These are phyloP conservation scores for Furcasterigmium sp. DNA, from an alignment of 2,329 filamentous ascomycete species.

Conservation along the genomic window DNA sequence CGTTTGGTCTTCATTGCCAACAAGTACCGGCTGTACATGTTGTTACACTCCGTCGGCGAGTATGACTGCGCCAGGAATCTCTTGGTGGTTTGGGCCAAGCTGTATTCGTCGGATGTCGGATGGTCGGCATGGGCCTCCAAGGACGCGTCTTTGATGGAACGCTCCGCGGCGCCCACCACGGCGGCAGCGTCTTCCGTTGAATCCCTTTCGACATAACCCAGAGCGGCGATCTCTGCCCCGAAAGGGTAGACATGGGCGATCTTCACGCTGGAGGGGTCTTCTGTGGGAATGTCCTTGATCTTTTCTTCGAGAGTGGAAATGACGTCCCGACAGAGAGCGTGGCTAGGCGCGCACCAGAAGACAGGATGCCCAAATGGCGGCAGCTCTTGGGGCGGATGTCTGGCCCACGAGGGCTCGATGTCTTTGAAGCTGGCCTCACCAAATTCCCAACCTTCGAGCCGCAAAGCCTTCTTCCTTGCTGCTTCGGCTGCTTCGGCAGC, in stretches of 20 bases:
- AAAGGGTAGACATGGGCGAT: background rate
- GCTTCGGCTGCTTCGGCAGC: background rate
- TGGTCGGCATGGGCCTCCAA: background rate
- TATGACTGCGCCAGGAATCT: background rate
- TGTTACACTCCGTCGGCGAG: background rate
- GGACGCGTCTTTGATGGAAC: background rate
- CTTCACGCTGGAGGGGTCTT: too few relatives aligned
- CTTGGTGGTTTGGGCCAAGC: background rate
- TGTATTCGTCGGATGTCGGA: background rate
- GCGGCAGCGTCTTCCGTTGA: background rate
- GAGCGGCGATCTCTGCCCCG: background rate
- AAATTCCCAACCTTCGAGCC: background rate
- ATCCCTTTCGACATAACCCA: background rate
- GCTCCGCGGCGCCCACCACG: background rate
- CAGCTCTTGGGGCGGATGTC: background rate
- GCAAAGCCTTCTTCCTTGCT: too few relatives aligned
- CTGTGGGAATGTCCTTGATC: too few relatives aligned
- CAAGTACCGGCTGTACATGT: background rate
- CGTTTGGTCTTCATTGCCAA: background rate
- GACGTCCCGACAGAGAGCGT: background rate
- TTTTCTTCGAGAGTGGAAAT: background rate
- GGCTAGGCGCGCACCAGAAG: background rate
- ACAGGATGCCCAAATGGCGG: background rate
- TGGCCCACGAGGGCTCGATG: too few relatives aligned
- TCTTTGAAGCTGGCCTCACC: too few relatives aligned